These are phyloP conservation scores for Eurotiales sp. DNA, from an alignment of 2,329 filamentous ascomycete genomes.

Conservation along the genomic window DNA sequence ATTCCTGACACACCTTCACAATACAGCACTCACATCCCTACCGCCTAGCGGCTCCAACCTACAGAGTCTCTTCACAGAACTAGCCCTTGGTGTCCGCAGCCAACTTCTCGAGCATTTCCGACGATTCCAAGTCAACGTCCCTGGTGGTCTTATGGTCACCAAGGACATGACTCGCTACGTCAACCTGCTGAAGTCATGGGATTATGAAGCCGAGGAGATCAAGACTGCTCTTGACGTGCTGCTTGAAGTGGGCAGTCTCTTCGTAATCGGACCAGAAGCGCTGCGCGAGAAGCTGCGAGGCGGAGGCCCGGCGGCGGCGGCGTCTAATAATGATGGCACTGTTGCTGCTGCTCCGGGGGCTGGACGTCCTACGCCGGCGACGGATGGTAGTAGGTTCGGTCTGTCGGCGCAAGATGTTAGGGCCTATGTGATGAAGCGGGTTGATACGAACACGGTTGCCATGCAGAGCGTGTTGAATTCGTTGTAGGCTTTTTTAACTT, in stretches of 20 bases:
- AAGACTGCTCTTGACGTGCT: constrained; percentile 70
- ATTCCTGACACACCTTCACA: constrained; percentile 69
- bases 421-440: constrained; percentile 77
- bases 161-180: constrained; percentile 96
- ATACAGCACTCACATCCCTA: constrained; percentile 63
- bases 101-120: constrained; percentile 91
- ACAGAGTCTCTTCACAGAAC: constrained; percentile 74
- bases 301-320: neutral
- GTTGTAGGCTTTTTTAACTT: constrained; percentile 31
- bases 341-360: neutral
- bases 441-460: constrained; percentile 75
- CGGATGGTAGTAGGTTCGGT: constrained; percentile 46
- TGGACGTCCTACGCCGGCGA: constrained; percentile 18
- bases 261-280: constrained; percentile 84
- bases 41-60: constrained; percentile 66
- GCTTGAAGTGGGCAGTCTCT: constrained; percentile 89
- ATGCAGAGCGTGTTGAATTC: constrained; percentile 77
- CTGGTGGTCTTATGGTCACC: constrained; percentile 88
- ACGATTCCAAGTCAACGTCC: constrained; percentile 87
- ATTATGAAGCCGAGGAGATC: constrained; percentile 59
- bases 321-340: constrained; percentile 26
- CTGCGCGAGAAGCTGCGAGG: constrained; percentile 65
- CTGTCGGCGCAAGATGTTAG: constrained; percentile 55
- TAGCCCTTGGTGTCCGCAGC: constrained; percentile 72
- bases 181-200: constrained; percentile 78